These are phyloP conservation scores for Solanum pimpinellifolium DNA, from an alignment of 257 asterid species.

Conservation along the genomic window DNA sequence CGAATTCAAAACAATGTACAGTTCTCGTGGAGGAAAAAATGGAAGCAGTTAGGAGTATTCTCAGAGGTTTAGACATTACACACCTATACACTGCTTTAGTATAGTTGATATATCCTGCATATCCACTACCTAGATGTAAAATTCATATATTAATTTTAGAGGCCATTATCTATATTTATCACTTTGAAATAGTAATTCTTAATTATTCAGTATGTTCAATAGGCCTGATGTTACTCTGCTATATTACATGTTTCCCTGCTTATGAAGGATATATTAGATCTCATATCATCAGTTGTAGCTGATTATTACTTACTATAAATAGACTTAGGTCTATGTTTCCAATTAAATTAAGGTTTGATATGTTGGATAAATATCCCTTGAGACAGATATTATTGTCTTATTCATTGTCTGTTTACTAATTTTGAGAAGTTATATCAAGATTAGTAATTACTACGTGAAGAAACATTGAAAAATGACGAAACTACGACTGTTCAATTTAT, in stretches of 20 bases:
- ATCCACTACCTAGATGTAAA: neutral
- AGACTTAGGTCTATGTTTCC: neutral
- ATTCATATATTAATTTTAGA: neutral
- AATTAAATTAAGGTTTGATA: neutral
- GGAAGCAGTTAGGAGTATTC: neutral
- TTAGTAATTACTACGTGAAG: neutral
- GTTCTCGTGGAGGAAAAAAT: neutral
- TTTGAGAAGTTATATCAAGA: neutral
- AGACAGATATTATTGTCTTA: neutral
- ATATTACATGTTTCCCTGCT: neutral
- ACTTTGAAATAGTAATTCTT: neutral
- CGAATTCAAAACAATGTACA: slow-evolving; percentile 15
- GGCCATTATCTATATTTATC: neutral
- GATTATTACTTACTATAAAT: neutral
- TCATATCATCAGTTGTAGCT: neutral
- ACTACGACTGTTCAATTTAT: neutral
- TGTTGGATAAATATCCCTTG: neutral
- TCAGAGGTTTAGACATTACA: neutral
- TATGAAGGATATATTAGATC: neutral
- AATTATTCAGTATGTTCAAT: neutral
- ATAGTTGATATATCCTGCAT: neutral
- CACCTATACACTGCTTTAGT: neutral
- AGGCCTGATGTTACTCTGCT: neutral
- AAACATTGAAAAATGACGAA: neutral
- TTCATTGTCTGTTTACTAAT: neutral